Base-by-base conservation (phyloP, 2,329 filamentous ascomycete genomes). In the Hypoxylon sp. region DNA sequence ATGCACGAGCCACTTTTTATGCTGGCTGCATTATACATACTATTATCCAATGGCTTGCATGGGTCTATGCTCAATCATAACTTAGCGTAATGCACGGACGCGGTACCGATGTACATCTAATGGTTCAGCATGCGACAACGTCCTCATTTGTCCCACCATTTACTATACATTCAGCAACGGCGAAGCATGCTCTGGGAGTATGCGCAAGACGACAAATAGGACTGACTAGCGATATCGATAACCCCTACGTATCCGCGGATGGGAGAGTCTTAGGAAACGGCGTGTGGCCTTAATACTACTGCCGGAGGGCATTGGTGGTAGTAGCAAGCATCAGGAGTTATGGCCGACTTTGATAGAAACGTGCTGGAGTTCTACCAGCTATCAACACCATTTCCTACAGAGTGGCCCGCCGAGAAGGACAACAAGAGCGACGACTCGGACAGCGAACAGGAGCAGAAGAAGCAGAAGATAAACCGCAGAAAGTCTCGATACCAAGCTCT, bases 281-380 rank as follows among this genome's bases (percentile, higher is more conserved):
- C 58, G 26, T 10, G 39, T 35, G 50, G 65, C 63, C 62, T 63
- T 51, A 59, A 59, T 44, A 59, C 53, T 63, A 60, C 63, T 51
- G 58, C 60, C 47, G 31, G 47, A 54, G 53, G 58, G 67, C 58
- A 59, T 60, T 44, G 22, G 50, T 37, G 52, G 37, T 37, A 37
- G 51, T 59, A 50, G 14, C 19, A 33, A 39, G 42, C 33, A 17
- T 58, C 53, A 63, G 80, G 67, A 57, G 80, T 69, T 71, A 88
- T 88, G 91, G 87, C 89, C 70, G 92, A 96, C 76, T 88, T 90
- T 75, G 91, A 96, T 77, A 86, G 90, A 69, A 90, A 88, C 50
- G 88, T 98, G 60, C 89, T 96, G 75, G 94, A 94, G 74, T 94
- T 97, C 82, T 98, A 98, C 83, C 92, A 94, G 79, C 87, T 98